phyloP scores from a whole-genome alignment of 1,284 basidiomycete genomes.

The Blastosporella zonata region DNA sequence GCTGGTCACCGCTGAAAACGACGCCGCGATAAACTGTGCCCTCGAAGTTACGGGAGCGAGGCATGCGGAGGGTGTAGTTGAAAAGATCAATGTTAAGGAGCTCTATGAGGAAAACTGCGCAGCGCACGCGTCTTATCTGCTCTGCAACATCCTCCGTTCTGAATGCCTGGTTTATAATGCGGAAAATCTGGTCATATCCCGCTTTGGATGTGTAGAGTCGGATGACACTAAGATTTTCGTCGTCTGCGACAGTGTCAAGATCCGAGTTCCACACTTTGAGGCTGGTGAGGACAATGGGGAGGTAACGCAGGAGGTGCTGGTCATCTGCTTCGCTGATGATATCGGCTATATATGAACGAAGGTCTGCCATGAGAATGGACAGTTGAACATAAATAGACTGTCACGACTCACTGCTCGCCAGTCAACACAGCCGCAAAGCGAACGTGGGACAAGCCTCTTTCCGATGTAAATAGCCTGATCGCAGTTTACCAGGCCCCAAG shows the following conservation, averaged over 20 bases:
- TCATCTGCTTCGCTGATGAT: conserved; percentile 2
- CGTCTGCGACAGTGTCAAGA: conserved; percentile 1
- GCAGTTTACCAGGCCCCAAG: background rate
- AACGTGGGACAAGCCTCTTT: conserved; percentile 1
- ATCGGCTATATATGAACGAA: conserved; percentile 15
- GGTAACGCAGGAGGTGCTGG: conserved; percentile 4
- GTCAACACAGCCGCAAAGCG: background rate
- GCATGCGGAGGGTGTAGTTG: conserved; percentile 19
- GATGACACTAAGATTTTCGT: conserved; percentile 19
- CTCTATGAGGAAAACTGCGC: conserved; percentile 24
- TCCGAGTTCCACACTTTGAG: conserved; percentile 12
- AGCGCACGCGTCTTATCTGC: conserved; percentile 19
- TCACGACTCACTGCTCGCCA: background rate
- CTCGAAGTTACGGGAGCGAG: conserved; percentile 15
- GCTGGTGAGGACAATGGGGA: conserved; percentile 13
- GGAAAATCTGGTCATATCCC: conserved; percentile 23
- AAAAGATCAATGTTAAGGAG: conserved; percentile 24
- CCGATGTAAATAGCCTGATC: background rate
- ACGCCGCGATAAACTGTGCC: conserved; percentile 22
- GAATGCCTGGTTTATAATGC: conserved; percentile 23
- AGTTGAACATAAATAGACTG: conserved; percentile 5
- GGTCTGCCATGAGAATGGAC: conserved; percentile 20
- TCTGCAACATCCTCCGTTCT: conserved; percentile 18
- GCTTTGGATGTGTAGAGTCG: conserved; percentile 22
- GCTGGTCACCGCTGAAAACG: conserved; percentile 17